Conservation (phyloP, 257 asterid genomes). For the Solanum clarkiae region DNA sequence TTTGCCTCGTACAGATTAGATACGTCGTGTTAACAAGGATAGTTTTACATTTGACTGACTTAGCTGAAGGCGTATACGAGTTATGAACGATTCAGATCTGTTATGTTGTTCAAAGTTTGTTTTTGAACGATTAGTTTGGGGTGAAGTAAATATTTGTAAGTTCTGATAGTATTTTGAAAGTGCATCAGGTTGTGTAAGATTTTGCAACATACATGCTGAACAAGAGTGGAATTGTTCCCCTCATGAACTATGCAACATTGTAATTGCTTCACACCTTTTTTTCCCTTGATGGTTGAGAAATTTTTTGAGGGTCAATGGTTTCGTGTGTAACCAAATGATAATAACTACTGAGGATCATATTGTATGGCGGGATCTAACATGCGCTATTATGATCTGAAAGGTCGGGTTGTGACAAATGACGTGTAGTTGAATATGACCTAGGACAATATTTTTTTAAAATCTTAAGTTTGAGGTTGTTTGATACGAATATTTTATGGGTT, state of each 20-base stretch:
- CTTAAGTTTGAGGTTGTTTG: too few relatives aligned
- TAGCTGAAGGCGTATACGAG: not conserved
- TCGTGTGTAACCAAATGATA: too few relatives aligned
- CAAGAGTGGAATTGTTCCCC: not conserved
- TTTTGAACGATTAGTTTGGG: not conserved
- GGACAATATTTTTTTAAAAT: too few relatives aligned
- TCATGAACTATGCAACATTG: not conserved
- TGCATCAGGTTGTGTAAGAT: not conserved
- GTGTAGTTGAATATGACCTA: too few relatives aligned
- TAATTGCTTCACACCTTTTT: not conserved
- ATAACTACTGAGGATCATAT: too few relatives aligned
- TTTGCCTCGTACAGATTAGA: slow-evolving; percentile 42
- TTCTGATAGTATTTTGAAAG: not conserved
- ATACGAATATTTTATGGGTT: too few relatives aligned
- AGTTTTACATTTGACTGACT: not conserved
- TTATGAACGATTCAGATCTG: not conserved
- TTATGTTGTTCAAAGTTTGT: not conserved
- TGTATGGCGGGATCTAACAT: too few relatives aligned
- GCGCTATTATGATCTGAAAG: too few relatives aligned
- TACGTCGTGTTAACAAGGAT: not conserved
- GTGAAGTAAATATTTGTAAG: not conserved
- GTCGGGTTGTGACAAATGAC: too few relatives aligned
- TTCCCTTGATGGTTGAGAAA: not conserved
- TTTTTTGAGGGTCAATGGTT: not conserved
- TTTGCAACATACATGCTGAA: not conserved